These are phyloP conservation scores for Pugionium dolabratum DNA, from an alignment of 345 rosid species.

Conservation along the genomic window DNA sequence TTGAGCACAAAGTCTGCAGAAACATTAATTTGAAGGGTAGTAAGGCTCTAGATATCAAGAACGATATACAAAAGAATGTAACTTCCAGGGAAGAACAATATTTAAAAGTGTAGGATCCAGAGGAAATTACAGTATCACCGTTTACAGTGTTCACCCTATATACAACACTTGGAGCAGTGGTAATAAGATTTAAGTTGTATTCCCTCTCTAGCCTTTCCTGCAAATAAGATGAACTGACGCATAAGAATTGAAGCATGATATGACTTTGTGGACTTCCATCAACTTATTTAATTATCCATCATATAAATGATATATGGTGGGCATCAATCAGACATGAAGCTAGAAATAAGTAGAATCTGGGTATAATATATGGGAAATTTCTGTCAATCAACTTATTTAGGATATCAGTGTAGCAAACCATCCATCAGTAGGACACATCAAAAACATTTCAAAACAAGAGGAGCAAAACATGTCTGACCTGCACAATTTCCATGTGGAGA, in stretches of 20 bases:
- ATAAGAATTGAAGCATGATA: conserved; percentile 16
- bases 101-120: conserved; percentile 35
- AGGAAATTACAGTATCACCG: conserved; percentile 78
- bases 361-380: background rate
- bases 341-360: background rate
- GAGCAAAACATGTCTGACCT: conserved; percentile 52
- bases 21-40: conserved; percentile 32
- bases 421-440: conserved; percentile 12
- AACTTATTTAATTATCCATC: conserved; percentile 2
- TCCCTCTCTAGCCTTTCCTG: conserved; percentile 99
- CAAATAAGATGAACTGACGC: conserved; percentile 22
- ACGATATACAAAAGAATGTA: conserved; percentile 15
- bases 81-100: conserved; percentile 27
- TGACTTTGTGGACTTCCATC: conserved; percentile 4
- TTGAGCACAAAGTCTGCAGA: conserved; percentile 89
- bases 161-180: conserved; percentile 99
- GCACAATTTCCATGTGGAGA: conserved; percentile 99
- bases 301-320: background rate
- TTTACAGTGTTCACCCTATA: conserved; percentile 76
- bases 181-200: conserved; percentile 90
- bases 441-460: conserved; percentile 6
- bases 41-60: conserved; percentile 33
- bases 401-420: conserved; percentile 1
- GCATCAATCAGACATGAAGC: background rate
- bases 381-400: background rate